These are phyloP conservation scores for Penicillium polonicum DNA, from an alignment of 2,329 filamentous ascomycete species.

Conservation along the genomic window DNA sequence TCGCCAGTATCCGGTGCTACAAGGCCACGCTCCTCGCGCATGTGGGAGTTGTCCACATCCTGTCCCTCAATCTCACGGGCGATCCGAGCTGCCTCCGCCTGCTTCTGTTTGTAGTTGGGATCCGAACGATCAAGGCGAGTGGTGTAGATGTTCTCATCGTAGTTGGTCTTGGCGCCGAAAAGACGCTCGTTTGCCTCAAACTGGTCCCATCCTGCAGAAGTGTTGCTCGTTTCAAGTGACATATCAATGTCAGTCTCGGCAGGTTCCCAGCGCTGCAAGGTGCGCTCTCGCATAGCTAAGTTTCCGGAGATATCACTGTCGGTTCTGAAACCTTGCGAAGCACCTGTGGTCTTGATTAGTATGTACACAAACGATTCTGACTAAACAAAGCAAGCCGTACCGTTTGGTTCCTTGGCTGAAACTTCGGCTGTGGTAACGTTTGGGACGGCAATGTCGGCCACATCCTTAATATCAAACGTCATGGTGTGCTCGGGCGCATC, in stretches of 20 bases:
- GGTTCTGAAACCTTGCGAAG: slow-evolving; percentile 69
- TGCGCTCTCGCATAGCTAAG: slow-evolving; percentile 67
- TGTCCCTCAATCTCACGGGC: slow-evolving; percentile 86
- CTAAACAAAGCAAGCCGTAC: slow-evolving; percentile 39
- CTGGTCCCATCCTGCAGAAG: slow-evolving; percentile 74
- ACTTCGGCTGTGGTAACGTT: slow-evolving; percentile 55
- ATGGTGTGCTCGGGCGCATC: slow-evolving; percentile 51
- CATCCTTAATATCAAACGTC: slow-evolving; percentile 62
- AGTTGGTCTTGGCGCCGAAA: slow-evolving; percentile 85
- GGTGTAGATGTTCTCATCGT: slow-evolving; percentile 93
- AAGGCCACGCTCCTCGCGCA: slow-evolving; percentile 84
- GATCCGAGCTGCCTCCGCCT: slow-evolving; percentile 76
- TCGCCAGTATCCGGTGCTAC: slow-evolving; percentile 64
- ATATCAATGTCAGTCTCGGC: slow-evolving; percentile 63
- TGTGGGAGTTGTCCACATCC: slow-evolving; percentile 71
- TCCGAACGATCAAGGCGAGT: slow-evolving; percentile 83
- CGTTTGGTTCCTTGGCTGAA: slow-evolving; percentile 56
- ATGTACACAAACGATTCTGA: neutral
- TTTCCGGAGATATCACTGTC: slow-evolving; percentile 83
- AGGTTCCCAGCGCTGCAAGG: slow-evolving; percentile 79
- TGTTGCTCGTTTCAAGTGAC: slow-evolving; percentile 63
- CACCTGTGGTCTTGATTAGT: slow-evolving; percentile 51
- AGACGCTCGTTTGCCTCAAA: slow-evolving; percentile 85
- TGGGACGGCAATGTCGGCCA: slow-evolving; percentile 55
- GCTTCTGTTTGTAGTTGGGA: slow-evolving; percentile 74